A percentile compares a stretch with the other conserved stretches of the same genome.
phyloP scores from a whole-genome alignment of 148 eudicot species.

The Talinum fruticosum region DNA sequence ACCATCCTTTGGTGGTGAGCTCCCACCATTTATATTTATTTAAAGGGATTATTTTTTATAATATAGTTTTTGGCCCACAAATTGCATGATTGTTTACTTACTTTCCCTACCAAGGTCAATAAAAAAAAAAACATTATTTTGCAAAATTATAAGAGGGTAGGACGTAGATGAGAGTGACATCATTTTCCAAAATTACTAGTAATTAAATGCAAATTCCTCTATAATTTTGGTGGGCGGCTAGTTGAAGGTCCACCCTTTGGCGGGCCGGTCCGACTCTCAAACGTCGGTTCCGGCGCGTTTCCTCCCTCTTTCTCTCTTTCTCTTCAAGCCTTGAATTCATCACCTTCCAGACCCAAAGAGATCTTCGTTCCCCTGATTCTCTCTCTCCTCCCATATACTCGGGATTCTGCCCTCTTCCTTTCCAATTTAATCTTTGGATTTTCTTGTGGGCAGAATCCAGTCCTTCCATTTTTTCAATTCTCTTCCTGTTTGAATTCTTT shows the following conservation, averaged over 20 bases:
- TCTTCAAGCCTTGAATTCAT: background rate
- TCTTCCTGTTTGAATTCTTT: background rate
- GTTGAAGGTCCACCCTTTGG: slow-evolving; percentile 16
- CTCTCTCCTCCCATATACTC: slow-evolving; percentile 6
- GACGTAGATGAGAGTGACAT: background rate
- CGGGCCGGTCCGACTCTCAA: slow-evolving; percentile 23
- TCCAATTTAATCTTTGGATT: no score
- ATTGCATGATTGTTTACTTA: slow-evolving; percentile 3
- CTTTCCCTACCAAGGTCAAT: slow-evolving; percentile 2
- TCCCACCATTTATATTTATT: background rate
- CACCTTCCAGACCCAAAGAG: background rate
- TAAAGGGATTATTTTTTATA: background rate
- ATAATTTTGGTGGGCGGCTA: background rate
- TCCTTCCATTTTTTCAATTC: background rate
- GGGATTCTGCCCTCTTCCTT: slow-evolving; percentile 16
- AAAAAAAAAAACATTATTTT: background rate
- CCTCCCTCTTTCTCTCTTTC: slow-evolving; percentile 3
- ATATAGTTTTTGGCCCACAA: background rate
- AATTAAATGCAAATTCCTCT: background rate
- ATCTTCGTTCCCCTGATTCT: slow-evolving; percentile 8
- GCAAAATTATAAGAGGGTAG: background rate
- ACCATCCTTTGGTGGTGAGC: background rate
- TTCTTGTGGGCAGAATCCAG: slow-evolving; percentile 2
- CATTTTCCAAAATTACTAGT: background rate
- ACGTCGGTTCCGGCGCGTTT: slow-evolving; percentile 24